Conservation (phyloP, 2,329 filamentous ascomycete species). For the Colletotrichum cuscutae region DNA sequence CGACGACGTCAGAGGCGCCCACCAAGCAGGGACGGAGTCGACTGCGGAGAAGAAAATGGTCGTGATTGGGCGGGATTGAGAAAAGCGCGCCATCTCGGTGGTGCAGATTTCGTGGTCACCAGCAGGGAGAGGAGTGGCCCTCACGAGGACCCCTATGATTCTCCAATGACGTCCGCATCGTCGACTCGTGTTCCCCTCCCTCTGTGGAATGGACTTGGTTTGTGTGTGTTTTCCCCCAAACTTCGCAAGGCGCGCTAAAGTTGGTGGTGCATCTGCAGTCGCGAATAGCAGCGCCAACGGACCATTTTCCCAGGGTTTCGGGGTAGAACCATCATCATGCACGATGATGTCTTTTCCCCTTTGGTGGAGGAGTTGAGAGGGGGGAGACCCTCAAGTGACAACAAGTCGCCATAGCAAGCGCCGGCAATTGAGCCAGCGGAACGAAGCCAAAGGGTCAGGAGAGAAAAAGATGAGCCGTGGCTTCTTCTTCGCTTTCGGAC, state of each 20-base stretch:
- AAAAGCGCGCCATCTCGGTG: background rate
- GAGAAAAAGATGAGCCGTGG: background rate
- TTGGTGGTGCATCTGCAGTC: background rate
- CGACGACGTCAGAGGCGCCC: constrained; percentile 25
- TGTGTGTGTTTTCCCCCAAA: background rate
- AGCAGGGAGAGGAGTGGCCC: background rate
- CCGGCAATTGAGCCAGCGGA: background rate
- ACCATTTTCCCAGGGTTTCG: background rate
- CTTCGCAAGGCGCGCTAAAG: background rate
- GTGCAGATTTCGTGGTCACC: background rate
- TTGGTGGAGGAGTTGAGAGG: background rate
- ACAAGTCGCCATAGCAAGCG: background rate
- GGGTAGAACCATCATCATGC: background rate
- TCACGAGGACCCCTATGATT: constrained; percentile 28
- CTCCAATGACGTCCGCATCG: constrained; percentile 23
- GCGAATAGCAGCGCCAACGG: background rate
- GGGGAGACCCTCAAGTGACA: background rate
- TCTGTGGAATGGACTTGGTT: background rate
- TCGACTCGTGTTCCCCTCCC: constrained; percentile 2
- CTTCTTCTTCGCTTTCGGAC: background rate
- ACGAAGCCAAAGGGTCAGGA: background rate
- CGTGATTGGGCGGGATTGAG: background rate
- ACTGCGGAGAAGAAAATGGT: background rate
- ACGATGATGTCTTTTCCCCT: constrained; percentile 18
- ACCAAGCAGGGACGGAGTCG: background rate